Evolutionary conservation across 2,329 filamentous ascomycete genomes (phyloP), one percentile per base, ranked within the genome.

Genomic region (Monilinia polystroma): DNA sequence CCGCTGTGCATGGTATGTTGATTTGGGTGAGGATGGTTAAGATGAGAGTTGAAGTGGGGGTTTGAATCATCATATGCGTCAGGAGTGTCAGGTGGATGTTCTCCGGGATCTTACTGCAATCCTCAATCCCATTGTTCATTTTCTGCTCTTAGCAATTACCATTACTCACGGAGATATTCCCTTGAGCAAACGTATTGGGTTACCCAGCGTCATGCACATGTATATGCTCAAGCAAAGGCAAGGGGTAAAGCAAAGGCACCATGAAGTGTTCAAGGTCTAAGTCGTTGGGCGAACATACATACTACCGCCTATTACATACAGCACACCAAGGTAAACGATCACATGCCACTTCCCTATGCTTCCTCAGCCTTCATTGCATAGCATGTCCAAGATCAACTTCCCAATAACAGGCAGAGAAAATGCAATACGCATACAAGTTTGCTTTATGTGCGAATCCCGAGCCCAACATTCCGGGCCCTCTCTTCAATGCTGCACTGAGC

Each of bases 41-140:
- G 45, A 18, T 62, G 20, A 12, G 3, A 59, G 26, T 23, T 47
- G 18, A 18, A 49, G 58, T 62, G 58, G 58, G 58, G 58, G 58
- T 62, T 23, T 62, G 47, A 62, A 62, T 51, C 45, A 62, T 51
- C 45, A 38, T 16, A 51, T 29, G 54, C 41, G 54, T 58, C 52
- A 45, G 53, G 43, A 47, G 52, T 64, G 63, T 65, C 63, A 65
- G 63, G 63, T 43, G 54, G 54, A 32, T 60, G 43, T 59, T 65
- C 47, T 43, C 54, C 54, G 54, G 54, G 58, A 51, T 51, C 29
- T 62, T 38, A 26, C 58, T 51, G 58, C 58, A 62, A 35, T 51
- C 32, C 23, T 60, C 57, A 60, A 65, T 51, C 7, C 14, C 45
- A 26, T 26, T 52, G 14, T 41, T 35, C 16, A 65, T 49, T 43